Evolutionary conservation across 345 rosid genomes (phyloP).

Genomic region (Citrus mangshanensis): DNA sequence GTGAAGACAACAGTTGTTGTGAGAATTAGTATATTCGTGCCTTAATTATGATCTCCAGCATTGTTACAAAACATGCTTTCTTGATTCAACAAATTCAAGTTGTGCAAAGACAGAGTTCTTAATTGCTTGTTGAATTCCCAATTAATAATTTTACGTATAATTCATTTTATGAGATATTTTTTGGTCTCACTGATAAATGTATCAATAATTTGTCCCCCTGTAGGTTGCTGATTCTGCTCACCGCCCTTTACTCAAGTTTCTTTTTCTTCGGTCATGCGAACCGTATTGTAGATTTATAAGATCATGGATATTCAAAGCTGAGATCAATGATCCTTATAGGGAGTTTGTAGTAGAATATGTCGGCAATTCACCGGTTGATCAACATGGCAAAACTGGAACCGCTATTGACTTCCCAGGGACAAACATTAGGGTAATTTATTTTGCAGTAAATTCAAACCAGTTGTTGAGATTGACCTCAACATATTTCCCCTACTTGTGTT

Average conservation of each 20-base stretch:
- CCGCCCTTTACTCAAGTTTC: slow-evolving; percentile 66
- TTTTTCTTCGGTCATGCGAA: slow-evolving; percentile 73
- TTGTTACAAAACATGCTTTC: not conserved
- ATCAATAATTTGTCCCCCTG: slow-evolving; percentile 12
- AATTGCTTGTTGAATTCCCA: not conserved
- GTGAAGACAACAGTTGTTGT: not conserved
- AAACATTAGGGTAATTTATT: slow-evolving; percentile 51
- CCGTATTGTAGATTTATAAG: slow-evolving; percentile 85
- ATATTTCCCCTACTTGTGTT: slow-evolving; percentile 8
- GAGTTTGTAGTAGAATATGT: slow-evolving; percentile 71
- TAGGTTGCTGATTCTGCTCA: slow-evolving; percentile 91
- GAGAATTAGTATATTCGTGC: not conserved
- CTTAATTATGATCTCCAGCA: not conserved
- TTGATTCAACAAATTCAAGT: slow-evolving; percentile 14
- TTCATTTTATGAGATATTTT: not conserved
- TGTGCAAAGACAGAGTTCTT: not conserved
- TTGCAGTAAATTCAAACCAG: not conserved
- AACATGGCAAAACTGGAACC: slow-evolving; percentile 39
- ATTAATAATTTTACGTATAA: not conserved
- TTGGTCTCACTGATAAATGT: slow-evolving; percentile 11
- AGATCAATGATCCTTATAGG: slow-evolving; percentile 73
- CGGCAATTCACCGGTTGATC: slow-evolving; percentile 26
- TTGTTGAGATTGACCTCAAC: not conserved
- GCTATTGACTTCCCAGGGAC: slow-evolving; percentile 34
- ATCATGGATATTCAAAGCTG: slow-evolving; percentile 92